phyloP scores from a whole-genome alignment of 768 basidiomycete genomes.

The Lyophyllum semitale region DNA sequence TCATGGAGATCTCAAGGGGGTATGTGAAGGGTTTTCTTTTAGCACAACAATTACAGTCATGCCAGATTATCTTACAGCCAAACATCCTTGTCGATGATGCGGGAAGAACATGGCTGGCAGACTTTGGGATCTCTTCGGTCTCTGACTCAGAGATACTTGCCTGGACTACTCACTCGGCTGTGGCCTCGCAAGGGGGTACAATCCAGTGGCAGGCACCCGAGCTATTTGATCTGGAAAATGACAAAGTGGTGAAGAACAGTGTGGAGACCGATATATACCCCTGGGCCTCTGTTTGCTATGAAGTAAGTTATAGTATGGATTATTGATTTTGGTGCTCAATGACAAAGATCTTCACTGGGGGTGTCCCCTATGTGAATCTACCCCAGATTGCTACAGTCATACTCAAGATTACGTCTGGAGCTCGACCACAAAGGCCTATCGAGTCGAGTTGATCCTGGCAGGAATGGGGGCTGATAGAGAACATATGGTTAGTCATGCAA shows the following conservation, averaged over 20 bases:
- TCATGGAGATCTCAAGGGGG: neutral
- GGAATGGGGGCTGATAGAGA: conserved; percentile 1
- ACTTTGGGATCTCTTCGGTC: neutral
- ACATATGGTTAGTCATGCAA: conserved; percentile 3
- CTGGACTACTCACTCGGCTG: neutral
- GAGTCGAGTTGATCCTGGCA: neutral
- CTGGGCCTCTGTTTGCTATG: conserved; percentile 4
- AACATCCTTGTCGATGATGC: conserved; percentile 1
- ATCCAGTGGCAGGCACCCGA: conserved; percentile 12
- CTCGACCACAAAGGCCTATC: neutral
- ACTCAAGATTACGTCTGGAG: neutral
- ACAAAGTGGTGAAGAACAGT: neutral
- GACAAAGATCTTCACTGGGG: neutral
- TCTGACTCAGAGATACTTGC: neutral
- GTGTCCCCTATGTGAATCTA: neutral
- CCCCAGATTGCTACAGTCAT: neutral
- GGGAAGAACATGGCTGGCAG: neutral
- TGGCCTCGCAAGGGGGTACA: neutral
- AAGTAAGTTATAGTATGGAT: neutral
- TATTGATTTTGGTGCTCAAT: neutral
- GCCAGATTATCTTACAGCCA: neutral
- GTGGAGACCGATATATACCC: conserved; percentile 8
- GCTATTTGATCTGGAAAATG: neutral
- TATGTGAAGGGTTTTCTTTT: neutral
- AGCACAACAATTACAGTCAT: too few species aligned